These are phyloP conservation scores for Cercospora canescens DNA, from an alignment of 2,329 filamentous ascomycete genomes.

Conservation along the genomic window DNA sequence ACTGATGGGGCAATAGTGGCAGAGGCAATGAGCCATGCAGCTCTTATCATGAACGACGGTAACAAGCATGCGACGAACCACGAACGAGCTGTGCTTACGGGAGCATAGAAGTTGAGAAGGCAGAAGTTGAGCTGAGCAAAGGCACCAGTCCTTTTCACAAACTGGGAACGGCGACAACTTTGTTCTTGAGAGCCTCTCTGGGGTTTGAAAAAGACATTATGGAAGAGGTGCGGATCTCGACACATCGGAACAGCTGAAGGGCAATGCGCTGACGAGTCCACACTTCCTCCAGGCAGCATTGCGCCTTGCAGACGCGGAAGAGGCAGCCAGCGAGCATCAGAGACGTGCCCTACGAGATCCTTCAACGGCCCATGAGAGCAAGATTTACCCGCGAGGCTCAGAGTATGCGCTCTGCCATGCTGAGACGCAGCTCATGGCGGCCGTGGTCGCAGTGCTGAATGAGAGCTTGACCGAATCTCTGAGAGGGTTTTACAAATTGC, in stretches of 20 bases:
- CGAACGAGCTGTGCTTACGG: constrained; percentile 27
- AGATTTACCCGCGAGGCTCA: constrained; percentile 77
- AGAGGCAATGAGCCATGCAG: constrained; percentile 43
- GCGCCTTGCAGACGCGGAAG: constrained; percentile 73
- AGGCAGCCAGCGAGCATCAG: constrained; percentile 72
- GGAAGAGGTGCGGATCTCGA: constrained; percentile 55
- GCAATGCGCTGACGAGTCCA: background rate
- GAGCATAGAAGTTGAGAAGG: constrained; percentile 70
- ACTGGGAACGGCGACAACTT: constrained; percentile 76
- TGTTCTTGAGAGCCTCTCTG: constrained; percentile 81
- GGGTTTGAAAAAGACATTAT: constrained; percentile 93
- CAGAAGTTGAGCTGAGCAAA: constrained; percentile 70
- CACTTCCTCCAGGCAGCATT: constrained; percentile 55
- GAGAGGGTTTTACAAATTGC: constrained; percentile 87
- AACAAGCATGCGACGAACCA: constrained; percentile 18
- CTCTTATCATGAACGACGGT: constrained; percentile 44
- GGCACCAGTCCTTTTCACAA: constrained; percentile 85
- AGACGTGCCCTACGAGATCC: constrained; percentile 67
- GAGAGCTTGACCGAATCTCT: constrained; percentile 91
- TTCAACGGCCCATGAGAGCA: constrained; percentile 52
- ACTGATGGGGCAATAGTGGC: constrained; percentile 39
- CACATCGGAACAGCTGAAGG: background rate
- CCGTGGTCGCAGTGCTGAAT: constrained; percentile 84
- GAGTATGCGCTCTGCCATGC: constrained; percentile 85
- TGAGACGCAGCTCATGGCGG: constrained; percentile 84